Conservation (phyloP, 441 rosid species). For the Gossypium gossypioides region DNA sequence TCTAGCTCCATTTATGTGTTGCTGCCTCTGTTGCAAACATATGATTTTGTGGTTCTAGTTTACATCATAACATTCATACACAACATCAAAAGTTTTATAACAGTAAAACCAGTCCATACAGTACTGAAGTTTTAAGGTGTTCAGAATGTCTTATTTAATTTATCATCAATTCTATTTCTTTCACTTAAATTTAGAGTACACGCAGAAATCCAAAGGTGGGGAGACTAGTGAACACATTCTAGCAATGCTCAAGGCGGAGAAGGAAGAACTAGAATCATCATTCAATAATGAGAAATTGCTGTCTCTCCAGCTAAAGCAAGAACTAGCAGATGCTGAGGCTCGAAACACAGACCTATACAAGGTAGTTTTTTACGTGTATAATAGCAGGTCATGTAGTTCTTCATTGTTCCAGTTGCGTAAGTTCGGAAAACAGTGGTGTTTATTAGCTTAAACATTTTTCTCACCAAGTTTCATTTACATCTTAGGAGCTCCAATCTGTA, state of each 20-base stretch:
- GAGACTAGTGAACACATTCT: conserved; percentile 39
- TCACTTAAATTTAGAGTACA: conserved; percentile 9
- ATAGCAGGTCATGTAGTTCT: neutral
- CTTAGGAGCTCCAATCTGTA: conserved; percentile 81
- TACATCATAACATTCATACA: neutral
- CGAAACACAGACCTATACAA: conserved; percentile 68
- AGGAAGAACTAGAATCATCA: conserved; percentile 66
- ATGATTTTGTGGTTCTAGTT: neutral
- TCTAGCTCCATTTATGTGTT: neutral
- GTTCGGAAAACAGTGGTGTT: neutral
- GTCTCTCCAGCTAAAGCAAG: conserved; percentile 65
- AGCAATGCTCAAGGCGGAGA: conserved; percentile 57
- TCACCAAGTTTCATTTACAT: neutral
- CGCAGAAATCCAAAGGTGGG: conserved; percentile 48
- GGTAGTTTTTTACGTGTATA: conserved; percentile 31
- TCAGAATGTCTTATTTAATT: neutral
- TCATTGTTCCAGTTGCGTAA: neutral
- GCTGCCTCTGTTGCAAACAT: neutral
- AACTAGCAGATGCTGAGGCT: conserved; percentile 64
- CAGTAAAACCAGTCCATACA: neutral
- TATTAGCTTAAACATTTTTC: neutral
- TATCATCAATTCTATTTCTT: neutral
- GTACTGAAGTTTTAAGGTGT: neutral
- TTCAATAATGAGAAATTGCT: conserved; percentile 64
- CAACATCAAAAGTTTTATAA: neutral